Conservation (phyloP, 108 stramenopile genomes). For the Cyclotella atomus region DNA sequence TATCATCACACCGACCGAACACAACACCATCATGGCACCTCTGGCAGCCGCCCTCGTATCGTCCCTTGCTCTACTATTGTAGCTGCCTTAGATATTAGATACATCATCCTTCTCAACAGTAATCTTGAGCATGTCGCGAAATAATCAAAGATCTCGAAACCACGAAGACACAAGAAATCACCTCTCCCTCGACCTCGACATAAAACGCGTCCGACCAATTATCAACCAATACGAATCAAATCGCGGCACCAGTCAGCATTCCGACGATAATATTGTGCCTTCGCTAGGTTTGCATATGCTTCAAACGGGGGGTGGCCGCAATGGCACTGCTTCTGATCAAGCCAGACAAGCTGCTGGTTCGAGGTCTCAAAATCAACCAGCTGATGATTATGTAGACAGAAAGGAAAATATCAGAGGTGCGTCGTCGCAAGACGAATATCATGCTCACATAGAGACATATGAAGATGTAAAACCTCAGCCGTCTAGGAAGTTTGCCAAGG, state of each 20-base stretch:
- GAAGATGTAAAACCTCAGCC: not conserved
- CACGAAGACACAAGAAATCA: slow-evolving; percentile 7
- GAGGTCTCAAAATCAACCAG: not conserved
- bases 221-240: slow-evolving; percentile 1
- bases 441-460: not conserved
- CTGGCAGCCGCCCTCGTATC: too few relatives aligned
- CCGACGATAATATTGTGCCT: slow-evolving; percentile 8
- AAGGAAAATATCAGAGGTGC: not conserved
- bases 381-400: not conserved
- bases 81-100: too few relatives aligned
- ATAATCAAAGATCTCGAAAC: not conserved
- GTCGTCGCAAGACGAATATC: not conserved
- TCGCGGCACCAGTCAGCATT: not conserved
- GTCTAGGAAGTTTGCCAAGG: not conserved
- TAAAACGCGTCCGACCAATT: slow-evolving; percentile 6
- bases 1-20: too few relatives aligned
- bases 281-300: slow-evolving; percentile 20
- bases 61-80: too few relatives aligned
- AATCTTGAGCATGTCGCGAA: not conserved
- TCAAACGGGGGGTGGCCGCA: not conserved
- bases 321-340: not conserved
- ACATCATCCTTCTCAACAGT: too few relatives aligned
- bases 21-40: too few relatives aligned
- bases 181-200: slow-evolving; percentile 5
- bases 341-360: not conserved